These are phyloP conservation scores for Thecaphora frezii DNA, from an alignment of 1,284 basidiomycete genomes.

Conservation along the genomic window DNA sequence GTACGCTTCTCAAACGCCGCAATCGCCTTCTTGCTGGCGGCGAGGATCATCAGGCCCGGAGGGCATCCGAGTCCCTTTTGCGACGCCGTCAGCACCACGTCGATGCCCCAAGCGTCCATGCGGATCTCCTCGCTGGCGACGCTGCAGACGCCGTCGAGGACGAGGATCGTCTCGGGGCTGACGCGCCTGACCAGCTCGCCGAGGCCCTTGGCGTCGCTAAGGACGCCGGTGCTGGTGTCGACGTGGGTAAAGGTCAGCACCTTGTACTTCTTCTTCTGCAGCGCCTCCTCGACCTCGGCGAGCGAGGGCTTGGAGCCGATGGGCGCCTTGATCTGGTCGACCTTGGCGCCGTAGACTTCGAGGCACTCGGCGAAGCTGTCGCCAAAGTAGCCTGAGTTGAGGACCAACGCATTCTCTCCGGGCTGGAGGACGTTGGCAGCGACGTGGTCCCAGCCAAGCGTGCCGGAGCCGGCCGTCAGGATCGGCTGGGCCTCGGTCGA, in stretches of 20 bases:
- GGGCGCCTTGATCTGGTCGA: slow-evolving; percentile 80
- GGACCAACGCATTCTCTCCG: slow-evolving; percentile 77
- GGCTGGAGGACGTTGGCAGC: slow-evolving; percentile 74
- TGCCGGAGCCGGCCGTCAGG: slow-evolving; percentile 89
- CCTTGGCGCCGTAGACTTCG: slow-evolving; percentile 83
- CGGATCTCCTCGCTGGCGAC: slow-evolving; percentile 94
- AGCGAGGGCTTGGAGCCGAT: slow-evolving; percentile 75
- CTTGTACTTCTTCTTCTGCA: slow-evolving; percentile 83
- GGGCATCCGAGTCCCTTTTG: slow-evolving; percentile 95
- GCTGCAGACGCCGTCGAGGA: slow-evolving; percentile 90
- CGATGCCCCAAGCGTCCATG: slow-evolving; percentile 89
- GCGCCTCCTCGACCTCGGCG: slow-evolving; percentile 70
- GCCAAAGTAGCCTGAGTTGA: slow-evolving; percentile 64
- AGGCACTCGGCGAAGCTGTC: slow-evolving; percentile 57
- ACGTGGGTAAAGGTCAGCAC: slow-evolving; percentile 91
- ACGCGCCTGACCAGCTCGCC: slow-evolving; percentile 73
- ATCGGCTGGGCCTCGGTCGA: slow-evolving; percentile 68
- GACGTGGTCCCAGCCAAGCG: slow-evolving; percentile 75
- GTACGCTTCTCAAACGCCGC: slow-evolving; percentile 72
- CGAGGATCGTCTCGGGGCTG: slow-evolving; percentile 82
- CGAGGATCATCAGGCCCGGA: slow-evolving; percentile 86
- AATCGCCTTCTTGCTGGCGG: slow-evolving; percentile 79
- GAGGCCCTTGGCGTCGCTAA: slow-evolving; percentile 81
- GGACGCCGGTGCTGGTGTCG: slow-evolving; percentile 67
- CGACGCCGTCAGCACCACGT: slow-evolving; percentile 83